Evolutionary conservation across 306 rosid species (phyloP).

Genomic region (Chamaecrista fasciculata): DNA sequence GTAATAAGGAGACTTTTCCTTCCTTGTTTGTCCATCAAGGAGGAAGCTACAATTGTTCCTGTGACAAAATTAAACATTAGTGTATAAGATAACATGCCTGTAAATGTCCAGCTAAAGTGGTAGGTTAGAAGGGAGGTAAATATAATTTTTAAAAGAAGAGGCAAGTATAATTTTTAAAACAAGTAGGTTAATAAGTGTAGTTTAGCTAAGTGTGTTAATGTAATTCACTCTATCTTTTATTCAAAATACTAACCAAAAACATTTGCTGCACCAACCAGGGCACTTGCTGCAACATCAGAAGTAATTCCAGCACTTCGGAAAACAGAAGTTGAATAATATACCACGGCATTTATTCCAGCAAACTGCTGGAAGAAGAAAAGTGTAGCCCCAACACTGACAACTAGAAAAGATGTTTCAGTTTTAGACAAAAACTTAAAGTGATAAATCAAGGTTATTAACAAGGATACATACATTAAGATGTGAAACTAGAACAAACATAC

Average conservation of each 20-base stretch:
- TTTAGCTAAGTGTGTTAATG: too few species aligned
- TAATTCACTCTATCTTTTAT: background rate
- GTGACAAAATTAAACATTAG: slow-evolving; percentile 29
- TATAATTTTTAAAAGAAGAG: too few species aligned
- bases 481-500: background rate
- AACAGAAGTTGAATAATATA: slow-evolving; percentile 86
- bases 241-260: slow-evolving; percentile 64
- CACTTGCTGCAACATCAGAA: slow-evolving; percentile 96
- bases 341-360: slow-evolving; percentile 91
- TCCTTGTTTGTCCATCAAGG: slow-evolving; percentile 88
- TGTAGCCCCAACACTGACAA: slow-evolving; percentile 79
- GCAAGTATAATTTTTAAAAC: too few species aligned
- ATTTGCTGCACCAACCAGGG: slow-evolving; percentile 87
- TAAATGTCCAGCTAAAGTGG: background rate
- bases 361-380: slow-evolving; percentile 87
- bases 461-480: too few species aligned
- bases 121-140: too few species aligned
- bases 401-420: slow-evolving; percentile 46
- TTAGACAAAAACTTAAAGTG: background rate
- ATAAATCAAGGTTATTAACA: too few species aligned
- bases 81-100: slow-evolving; percentile 1
- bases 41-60: slow-evolving; percentile 82
- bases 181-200: too few species aligned
- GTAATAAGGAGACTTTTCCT: slow-evolving; percentile 78
- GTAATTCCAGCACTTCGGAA: slow-evolving; percentile 89